Evolutionary conservation across 495 filamentous ascomycete genomes (phyloP).

Genomic region (Astrocystis sublimbata): DNA sequence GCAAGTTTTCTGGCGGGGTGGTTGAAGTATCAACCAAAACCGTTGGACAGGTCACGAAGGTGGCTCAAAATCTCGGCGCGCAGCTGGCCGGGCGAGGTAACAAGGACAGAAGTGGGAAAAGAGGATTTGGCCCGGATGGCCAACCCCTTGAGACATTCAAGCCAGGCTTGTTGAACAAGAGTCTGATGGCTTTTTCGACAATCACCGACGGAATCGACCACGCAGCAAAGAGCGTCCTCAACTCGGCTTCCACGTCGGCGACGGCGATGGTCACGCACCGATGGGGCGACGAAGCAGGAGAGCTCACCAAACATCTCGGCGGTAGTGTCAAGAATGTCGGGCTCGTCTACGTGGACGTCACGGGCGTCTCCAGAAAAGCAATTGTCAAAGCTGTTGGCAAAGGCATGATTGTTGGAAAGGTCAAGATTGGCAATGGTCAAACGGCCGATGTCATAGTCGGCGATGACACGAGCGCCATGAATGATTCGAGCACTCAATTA

Average conservation of each 20-base stretch:
- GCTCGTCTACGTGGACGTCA: constrained; percentile 95
- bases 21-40: constrained; percentile 82
- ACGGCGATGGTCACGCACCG: constrained; percentile 78
- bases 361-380: constrained; percentile 83
- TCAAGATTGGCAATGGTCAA: constrained; percentile 64
- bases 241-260: constrained; percentile 70
- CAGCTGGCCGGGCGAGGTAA: constrained; percentile 63
- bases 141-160: constrained; percentile 68
- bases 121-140: constrained; percentile 63
- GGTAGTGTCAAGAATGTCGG: constrained; percentile 94
- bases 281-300: constrained; percentile 82
- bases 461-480: constrained; percentile 64
- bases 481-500: constrained; percentile 11
- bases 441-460: constrained; percentile 76
- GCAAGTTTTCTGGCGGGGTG: constrained; percentile 72
- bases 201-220: constrained; percentile 91
- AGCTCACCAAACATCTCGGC: constrained; percentile 68
- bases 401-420: constrained; percentile 95
- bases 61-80: constrained; percentile 88
- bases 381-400: constrained; percentile 92
- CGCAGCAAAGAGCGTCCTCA: constrained; percentile 72
- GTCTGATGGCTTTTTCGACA: constrained; percentile 93
- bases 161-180: constrained; percentile 91
- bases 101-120: constrained; percentile 49
- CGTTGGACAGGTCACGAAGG: constrained; percentile 69